Percentiles rank a stretch among this genome's conserved stretches.
phyloP scores from a whole-genome alignment of 2,329 filamentous ascomycete genomes.

The Pseudogymnoascus sp. region DNA sequence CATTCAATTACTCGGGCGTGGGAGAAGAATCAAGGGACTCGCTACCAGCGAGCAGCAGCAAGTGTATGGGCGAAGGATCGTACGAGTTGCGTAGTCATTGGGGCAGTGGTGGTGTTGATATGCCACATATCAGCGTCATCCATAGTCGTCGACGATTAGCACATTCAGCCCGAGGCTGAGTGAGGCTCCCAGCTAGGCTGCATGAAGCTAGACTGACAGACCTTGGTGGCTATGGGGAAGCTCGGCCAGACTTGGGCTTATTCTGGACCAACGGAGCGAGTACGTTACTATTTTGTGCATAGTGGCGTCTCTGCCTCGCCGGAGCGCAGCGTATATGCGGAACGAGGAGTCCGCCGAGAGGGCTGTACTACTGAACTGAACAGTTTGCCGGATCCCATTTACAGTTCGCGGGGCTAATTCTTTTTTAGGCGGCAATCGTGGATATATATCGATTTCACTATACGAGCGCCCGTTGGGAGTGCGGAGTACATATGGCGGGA shows the following conservation, averaged over 20 bases:
- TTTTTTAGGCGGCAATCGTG: conserved; percentile 5
- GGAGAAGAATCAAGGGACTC: background rate
- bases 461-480: background rate
- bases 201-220: background rate
- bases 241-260: conserved; percentile 4
- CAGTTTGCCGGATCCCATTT: background rate
- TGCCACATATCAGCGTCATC: conserved; percentile 6
- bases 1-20: background rate
- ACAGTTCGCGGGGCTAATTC: background rate
- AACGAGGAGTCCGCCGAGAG: background rate
- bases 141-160: background rate
- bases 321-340: background rate
- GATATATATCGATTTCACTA: background rate
- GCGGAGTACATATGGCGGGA: background rate
- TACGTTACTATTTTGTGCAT: background rate
- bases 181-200: background rate
- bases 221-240: conserved; percentile 1
- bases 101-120: conserved; percentile 1
- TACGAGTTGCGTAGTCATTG: conserved; percentile 6
- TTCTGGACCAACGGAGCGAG: background rate
- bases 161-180: conserved; percentile 4
- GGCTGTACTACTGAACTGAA: background rate
- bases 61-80: background rate
- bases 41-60: background rate
- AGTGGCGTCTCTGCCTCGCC: conserved; percentile 3